Base-by-base conservation (phyloP, 257 asterid species). In the Mitragyna speciosa region DNA sequence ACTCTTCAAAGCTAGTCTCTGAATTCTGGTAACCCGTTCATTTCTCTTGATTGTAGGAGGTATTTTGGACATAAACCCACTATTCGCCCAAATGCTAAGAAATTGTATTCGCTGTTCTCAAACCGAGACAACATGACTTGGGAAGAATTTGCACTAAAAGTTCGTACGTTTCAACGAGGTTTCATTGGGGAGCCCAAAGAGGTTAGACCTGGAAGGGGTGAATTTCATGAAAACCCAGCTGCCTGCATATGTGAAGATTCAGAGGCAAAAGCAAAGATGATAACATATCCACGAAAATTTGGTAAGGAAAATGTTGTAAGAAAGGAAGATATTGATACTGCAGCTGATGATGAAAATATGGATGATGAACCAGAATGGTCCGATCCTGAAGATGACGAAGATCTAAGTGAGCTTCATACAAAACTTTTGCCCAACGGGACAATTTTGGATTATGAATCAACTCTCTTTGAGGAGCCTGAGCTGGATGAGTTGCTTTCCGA, bases 41-140 rank as follows among this genome's bases (percentile, higher is more conserved):
- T 73, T 33, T 56, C 81, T 81, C 80, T 78, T 78, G 82, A 63
- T 39, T 80, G 78, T 90, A 96, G 99, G 97, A 92, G 99, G 89
- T 96, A 92, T 86, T 91, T 96, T 82, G 98, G 99, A 51, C 99
- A 96, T 89, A 96, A 94, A 78, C 96, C 97, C 24, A 94, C 99
- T 5, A 89, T 96, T 79, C 98, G 99, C 31, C 98, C 99, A 66
- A 96, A 96, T 84, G 92, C 97, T 48, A 96, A 96, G 83, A 96
- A 92, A 49, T 71, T 96, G 84, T 87, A 90, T 81, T 83, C 85
- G 75, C 79, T 94, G 77, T 96, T 91, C 87, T 72, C 83, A 51
- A 89, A 80, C 83, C 90, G 94, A 73, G 56, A 90, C 66, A 94
- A 94, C 82, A 89, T 87, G 92, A 91, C 97, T 26, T 92, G 92